Conservation (phyloP, 179 eudicot species). For the Vitellaria paradoxa region DNA sequence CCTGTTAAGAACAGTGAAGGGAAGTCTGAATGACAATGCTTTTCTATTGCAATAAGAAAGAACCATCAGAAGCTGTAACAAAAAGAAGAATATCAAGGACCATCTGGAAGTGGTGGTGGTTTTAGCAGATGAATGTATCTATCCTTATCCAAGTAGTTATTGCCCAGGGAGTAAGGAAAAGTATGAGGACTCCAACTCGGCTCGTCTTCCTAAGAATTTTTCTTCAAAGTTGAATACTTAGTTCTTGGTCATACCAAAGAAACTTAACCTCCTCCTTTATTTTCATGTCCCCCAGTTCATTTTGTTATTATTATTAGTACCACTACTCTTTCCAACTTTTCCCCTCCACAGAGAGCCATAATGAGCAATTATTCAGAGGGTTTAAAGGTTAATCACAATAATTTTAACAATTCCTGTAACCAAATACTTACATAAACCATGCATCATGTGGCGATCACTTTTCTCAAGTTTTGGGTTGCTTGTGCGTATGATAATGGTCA, state of each 20-base stretch:
- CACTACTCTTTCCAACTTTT: not conserved
- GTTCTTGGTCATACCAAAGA: not conserved
- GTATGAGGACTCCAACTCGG: not conserved
- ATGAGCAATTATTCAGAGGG: not conserved
- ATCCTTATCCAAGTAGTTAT: slow-evolving; percentile 2
- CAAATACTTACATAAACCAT: not conserved
- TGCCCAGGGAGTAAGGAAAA: not conserved
- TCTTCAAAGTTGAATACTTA: not conserved
- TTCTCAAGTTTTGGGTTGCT: not conserved
- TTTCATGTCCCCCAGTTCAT: not conserved
- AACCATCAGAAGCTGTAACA: not conserved
- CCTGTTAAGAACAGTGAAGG: slow-evolving; percentile 33
- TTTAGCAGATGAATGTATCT: not conserved
- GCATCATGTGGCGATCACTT: not conserved
- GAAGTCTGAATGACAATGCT: not conserved
- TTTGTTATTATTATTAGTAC: not conserved
- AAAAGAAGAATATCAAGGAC: not conserved
- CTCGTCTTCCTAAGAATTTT: not conserved
- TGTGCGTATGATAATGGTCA: not conserved
- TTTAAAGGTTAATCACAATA: not conserved
- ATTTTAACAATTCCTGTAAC: not conserved
- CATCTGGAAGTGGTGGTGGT: not conserved
- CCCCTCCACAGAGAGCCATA: not conserved
- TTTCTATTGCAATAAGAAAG: not conserved
- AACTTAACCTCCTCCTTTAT: not conserved